Evolutionary conservation across 495 filamentous ascomycete species (phyloP).

Genomic region (Annulohypoxylon maeteangense): DNA sequence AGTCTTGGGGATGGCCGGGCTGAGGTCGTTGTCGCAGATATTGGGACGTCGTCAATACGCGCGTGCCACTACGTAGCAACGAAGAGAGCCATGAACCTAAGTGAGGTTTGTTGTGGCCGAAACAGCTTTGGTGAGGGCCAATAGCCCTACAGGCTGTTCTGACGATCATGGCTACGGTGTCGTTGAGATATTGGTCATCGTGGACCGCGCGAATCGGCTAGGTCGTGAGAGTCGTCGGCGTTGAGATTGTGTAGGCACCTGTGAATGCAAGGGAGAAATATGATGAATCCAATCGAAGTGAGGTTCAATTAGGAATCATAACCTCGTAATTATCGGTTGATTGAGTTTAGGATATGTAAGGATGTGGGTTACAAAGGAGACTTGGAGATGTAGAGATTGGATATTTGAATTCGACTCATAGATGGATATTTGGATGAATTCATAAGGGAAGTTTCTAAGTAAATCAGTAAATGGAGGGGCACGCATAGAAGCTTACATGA

Average conservation of each 20-base stretch:
- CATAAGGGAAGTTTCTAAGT: too few relatives aligned
- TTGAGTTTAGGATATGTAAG: neutral
- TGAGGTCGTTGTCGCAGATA: constrained; percentile 10
- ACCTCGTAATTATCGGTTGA: neutral
- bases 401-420: neutral
- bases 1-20: neutral
- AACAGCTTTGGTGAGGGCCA: constrained; percentile 21
- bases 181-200: constrained; percentile 18
- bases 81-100: constrained; percentile 29
- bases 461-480: constrained; percentile 29
- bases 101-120: constrained; percentile 30
- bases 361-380: neutral
- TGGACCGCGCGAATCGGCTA: neutral
- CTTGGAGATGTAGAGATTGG: neutral
- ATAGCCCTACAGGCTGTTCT: constrained; percentile 30
- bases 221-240: neutral
- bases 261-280: neutral
- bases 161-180: constrained; percentile 26
- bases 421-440: neutral
- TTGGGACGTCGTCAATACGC: constrained; percentile 35
- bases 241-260: neutral
- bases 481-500: constrained; percentile 4
- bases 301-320: neutral
- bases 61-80: constrained; percentile 7
- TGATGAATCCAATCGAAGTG: neutral